These are phyloP conservation scores for Evernia prunastri DNA, from an alignment of 495 filamentous ascomycete genomes.

Conservation along the genomic window DNA sequence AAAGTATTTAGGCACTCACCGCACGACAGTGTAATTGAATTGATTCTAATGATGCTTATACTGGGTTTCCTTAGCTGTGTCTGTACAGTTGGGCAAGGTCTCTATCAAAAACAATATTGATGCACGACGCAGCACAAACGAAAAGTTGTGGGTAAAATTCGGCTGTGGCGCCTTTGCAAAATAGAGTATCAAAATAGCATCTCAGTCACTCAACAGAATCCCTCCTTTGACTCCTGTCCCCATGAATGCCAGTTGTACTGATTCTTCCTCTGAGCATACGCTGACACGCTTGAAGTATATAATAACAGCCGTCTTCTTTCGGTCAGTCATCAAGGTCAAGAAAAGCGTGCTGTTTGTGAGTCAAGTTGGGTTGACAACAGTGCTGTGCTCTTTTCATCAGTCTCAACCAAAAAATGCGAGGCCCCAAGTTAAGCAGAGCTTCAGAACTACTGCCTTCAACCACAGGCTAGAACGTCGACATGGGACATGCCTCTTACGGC, in stretches of 20 bases:
- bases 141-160: slow-evolving; percentile 7
- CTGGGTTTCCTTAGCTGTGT: neutral
- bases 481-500: slow-evolving; percentile 4
- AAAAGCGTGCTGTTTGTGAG: neutral
- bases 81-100: neutral
- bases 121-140: neutral
- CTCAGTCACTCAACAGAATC: too few species aligned
- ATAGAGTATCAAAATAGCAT: too few species aligned
- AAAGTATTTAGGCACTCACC: neutral
- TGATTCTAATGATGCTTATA: neutral
- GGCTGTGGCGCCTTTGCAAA: slow-evolving; percentile 18
- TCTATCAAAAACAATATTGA: neutral
- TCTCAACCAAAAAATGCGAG: neutral
- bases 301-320: neutral
- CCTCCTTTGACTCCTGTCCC: neutral
- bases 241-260: neutral
- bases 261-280: neutral
- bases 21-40: neutral
- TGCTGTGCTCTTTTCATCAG: neutral
- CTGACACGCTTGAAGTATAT: neutral
- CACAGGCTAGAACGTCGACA: neutral
- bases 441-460: neutral
- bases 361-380: neutral
- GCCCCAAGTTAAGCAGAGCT: neutral
- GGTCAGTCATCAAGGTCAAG: neutral